Conservation (phyloP, 1,284 basidiomycete genomes). For the Ustilago loliicola region DNA sequence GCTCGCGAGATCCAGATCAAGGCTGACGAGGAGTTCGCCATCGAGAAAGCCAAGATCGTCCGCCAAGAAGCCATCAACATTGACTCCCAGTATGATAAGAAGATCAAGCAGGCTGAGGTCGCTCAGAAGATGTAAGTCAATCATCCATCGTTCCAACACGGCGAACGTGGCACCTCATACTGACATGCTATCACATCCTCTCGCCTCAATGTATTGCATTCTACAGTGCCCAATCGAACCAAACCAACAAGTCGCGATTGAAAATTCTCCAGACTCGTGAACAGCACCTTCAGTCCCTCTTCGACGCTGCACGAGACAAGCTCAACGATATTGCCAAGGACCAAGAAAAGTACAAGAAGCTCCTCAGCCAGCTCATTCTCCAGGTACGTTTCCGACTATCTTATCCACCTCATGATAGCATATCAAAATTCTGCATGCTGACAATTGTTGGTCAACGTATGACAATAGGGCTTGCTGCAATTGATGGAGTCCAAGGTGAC, state of each 20-base stretch:
- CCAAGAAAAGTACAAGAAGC: conserved; percentile 74
- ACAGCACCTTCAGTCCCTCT: conserved; percentile 90
- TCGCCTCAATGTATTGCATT: neutral
- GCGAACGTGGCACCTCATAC: neutral
- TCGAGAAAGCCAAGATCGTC: conserved; percentile 70
- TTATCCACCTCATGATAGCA: neutral
- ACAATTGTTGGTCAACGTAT: neutral
- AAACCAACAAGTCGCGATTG: conserved; percentile 93
- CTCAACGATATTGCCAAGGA: conserved; percentile 79
- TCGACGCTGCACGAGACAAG: conserved; percentile 80
- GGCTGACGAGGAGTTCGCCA: conserved; percentile 70
- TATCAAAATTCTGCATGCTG: neutral
- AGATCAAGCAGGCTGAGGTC: conserved; percentile 67
- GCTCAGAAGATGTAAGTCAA: conserved; percentile 67
- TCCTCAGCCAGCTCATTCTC: conserved; percentile 75
- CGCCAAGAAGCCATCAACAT: conserved; percentile 67
- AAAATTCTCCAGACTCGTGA: conserved; percentile 90
- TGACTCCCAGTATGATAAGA: conserved; percentile 67
- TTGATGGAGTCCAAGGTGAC: conserved; percentile 65
- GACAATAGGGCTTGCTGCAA: conserved; percentile 62
- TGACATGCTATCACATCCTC: neutral
- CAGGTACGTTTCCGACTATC: conserved; percentile 75
- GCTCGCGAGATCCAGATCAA: conserved; percentile 70
- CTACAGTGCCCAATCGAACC: conserved; percentile 88
- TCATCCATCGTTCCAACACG: neutral